phyloP scores from a whole-genome alignment of 805 yeast genomes.

The Metschnikowia santaceciliae region DNA sequence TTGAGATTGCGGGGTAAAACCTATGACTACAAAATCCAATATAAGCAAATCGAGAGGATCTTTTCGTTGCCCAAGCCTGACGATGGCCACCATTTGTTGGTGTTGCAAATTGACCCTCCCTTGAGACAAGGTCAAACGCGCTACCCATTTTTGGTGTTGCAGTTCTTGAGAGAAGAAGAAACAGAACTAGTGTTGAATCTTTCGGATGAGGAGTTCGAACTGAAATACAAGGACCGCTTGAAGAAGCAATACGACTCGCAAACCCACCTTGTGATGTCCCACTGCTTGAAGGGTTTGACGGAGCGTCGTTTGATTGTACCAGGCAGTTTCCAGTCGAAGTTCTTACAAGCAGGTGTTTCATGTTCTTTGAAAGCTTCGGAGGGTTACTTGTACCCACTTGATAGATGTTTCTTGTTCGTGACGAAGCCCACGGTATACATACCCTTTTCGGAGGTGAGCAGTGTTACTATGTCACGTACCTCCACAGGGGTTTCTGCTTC shows the following conservation, averaged over 20 bases:
- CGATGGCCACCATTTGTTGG: constrained; percentile 82
- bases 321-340: constrained; percentile 72
- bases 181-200: constrained; percentile 85
- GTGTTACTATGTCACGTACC: constrained; percentile 81
- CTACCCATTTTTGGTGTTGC: constrained; percentile 87
- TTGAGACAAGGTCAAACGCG: constrained; percentile 97
- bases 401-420: constrained; percentile 82
- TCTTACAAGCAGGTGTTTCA: constrained; percentile 78
- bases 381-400: constrained; percentile 90
- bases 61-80: constrained; percentile 93
- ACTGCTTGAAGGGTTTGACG: constrained; percentile 84
- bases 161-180: constrained; percentile 86
- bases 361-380: constrained; percentile 95
- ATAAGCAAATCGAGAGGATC: constrained; percentile 82
- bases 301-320: constrained; percentile 83
- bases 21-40: constrained; percentile 93
- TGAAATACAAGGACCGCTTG: constrained; percentile 69
- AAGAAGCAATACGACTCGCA: constrained; percentile 76
- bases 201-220: constrained; percentile 74
- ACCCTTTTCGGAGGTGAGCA: constrained; percentile 76
- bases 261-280: constrained; percentile 82
- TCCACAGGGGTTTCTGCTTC: constrained; percentile 72
- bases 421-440: constrained; percentile 93
- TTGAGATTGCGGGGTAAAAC: constrained; percentile 95
- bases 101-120: constrained; percentile 94